phyloP scores from a whole-genome alignment of 176 grass and related monocot genomes.

The Triticum aestivum region IWGSC_CS_RefSeq_v2.1 NC_057799.1:621066632-621067131 shows the following conservation, averaged over 20 bases:
- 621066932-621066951: background rate
- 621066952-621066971: too few species aligned
- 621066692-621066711: background rate
- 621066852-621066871: background rate
- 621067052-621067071: too few species aligned
- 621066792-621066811: background rate
- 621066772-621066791: background rate
- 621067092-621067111: too few species aligned
- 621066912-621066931: background rate
- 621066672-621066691: background rate
- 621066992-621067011: too few species aligned
- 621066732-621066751: background rate
- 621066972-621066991: too few species aligned
- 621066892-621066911: too few species aligned
- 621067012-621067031: too few species aligned
- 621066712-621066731: background rate
- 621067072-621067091: too few species aligned
- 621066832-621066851: background rate
- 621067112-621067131: too few species aligned
- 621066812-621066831: too few species aligned
- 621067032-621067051: too few species aligned
- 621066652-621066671: conserved; percentile 4
- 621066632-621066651: conserved; percentile 71
- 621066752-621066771: background rate
- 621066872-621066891: background rate